Base-by-base conservation (phyloP, 1,284 basidiomycete genomes). In the Erythrobasidium hasegawianum region DNA sequence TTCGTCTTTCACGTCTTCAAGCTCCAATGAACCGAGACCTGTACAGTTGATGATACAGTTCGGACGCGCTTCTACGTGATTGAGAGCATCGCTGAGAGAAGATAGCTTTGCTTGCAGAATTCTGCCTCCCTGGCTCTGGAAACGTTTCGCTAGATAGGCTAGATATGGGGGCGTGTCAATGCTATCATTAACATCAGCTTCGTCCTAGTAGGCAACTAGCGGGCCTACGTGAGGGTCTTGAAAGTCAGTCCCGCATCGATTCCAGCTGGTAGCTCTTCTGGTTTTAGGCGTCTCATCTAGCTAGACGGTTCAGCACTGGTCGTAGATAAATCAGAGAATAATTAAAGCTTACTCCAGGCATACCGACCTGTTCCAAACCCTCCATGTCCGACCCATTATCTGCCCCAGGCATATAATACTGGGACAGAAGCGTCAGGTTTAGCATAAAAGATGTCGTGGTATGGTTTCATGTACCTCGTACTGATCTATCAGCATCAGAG, bases 161-260 rank as follows among this genome's bases (percentile, higher is more conserved):
- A 89, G 79, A 73, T 90, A 90, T 7, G 80, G 76, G 0, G 85
- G 83, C 0, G 83, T 81, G 72, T 90, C 85, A 71, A 90, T 85
- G 7, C 84, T 85, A 43, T 89, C 14, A 2, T 50, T 16, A 57
- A 20, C 20, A 70, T 0, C 86, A 87, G 2, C 79, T 82, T 5
- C n/a, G 33, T 33, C 33, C 4, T 33, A 5, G 77, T 88, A 88
- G 0, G 81, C 76, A 0, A 81, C 0, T 78, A 76, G 24, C 85
- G n/a, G 78, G 39, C 82, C 74, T 69, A 69, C 79, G 79, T 73
- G 84, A 85, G 86, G 87, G 71, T 24, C 45, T 13, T 5, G 33
- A 55, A 55, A 29, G 54, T 47, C 59, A 59, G 29, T 69, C 72
- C 53, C 59, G 16, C n/a, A 56, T 67, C 4, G 69, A 67, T 33